A percentile compares a stretch with the other conserved stretches of the same genome.
Conservation (phyloP, 2,329 filamentous ascomycete species). For the Apiospora pterosperma region DNA sequence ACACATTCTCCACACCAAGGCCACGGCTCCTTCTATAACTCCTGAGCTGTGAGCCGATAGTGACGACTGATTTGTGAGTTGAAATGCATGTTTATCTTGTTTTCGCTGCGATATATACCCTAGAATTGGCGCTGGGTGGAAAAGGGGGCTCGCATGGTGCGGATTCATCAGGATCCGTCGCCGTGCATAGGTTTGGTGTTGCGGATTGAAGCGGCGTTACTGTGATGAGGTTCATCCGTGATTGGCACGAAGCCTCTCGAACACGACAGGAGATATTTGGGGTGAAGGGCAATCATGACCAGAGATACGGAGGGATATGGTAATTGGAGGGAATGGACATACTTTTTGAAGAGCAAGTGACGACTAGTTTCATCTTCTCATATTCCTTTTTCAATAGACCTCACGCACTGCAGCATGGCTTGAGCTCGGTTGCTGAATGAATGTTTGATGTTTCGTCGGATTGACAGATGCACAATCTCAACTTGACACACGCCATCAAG, state of each 20-base stretch:
- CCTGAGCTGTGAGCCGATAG: too few species aligned
- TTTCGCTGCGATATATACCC: neutral
- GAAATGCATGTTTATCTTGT: neutral
- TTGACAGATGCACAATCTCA: neutral
- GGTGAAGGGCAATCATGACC: neutral
- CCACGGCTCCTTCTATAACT: conserved; percentile 32
- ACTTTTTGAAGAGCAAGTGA: neutral
- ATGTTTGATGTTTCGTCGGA: neutral
- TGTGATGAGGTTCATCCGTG: neutral
- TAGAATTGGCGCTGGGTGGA: neutral
- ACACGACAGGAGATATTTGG: neutral
- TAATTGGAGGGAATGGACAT: neutral
- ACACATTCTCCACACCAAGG: conserved; percentile 37
- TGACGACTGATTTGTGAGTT: too few species aligned
- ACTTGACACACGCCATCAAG: neutral
- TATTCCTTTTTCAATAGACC: neutral
- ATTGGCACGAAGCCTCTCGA: neutral
- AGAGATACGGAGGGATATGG: neutral
- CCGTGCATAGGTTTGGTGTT: neutral
- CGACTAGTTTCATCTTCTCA: neutral
- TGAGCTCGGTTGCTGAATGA: neutral
- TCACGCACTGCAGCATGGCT: neutral
- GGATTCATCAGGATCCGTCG: neutral
- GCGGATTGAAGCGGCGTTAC: neutral
- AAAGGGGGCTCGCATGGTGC: neutral